These are phyloP conservation scores for Tilletia caries DNA, from an alignment of 1,284 basidiomycete species.

Conservation along the genomic window DNA sequence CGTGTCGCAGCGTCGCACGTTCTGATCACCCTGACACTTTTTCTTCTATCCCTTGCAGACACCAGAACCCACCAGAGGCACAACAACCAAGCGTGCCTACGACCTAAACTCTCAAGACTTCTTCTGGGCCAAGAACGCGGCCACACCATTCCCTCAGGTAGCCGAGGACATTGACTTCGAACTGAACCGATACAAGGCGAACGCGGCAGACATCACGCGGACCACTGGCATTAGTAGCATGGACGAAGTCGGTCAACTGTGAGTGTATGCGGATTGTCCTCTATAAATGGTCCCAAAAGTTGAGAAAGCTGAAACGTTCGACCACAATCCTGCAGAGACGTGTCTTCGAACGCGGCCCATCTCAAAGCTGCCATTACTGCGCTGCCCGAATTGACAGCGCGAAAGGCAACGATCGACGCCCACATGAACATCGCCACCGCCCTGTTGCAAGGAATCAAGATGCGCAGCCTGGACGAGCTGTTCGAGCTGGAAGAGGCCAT, in stretches of 20 bases:
- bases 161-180: constrained; percentile 95
- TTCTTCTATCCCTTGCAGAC: constrained; percentile 12
- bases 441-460: constrained; percentile 91
- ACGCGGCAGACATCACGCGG: constrained; percentile 93
- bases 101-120: constrained; percentile 98
- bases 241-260: constrained; percentile 68
- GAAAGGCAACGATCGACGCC: constrained; percentile 92
- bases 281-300: neutral
- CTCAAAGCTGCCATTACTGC: constrained; percentile 97
- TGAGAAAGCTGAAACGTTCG: neutral
- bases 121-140: constrained; percentile 96
- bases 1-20: too few relatives aligned
- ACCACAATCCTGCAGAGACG: constrained; percentile 55
- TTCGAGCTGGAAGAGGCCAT: constrained; percentile 94
- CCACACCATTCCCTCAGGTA: constrained; percentile 95
- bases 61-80: constrained; percentile 21
- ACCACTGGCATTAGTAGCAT: constrained; percentile 94
- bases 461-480: constrained; percentile 87
- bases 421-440: constrained; percentile 99
- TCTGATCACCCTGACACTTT: neutral
- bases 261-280: neutral
- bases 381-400: constrained; percentile 91
- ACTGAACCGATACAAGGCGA: constrained; percentile 86
- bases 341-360: constrained; percentile 90
- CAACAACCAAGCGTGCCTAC: constrained; percentile 58